phyloP scores from a whole-genome alignment of 768 basidiomycete genomes.

The Kondoa subrosea region DNA sequence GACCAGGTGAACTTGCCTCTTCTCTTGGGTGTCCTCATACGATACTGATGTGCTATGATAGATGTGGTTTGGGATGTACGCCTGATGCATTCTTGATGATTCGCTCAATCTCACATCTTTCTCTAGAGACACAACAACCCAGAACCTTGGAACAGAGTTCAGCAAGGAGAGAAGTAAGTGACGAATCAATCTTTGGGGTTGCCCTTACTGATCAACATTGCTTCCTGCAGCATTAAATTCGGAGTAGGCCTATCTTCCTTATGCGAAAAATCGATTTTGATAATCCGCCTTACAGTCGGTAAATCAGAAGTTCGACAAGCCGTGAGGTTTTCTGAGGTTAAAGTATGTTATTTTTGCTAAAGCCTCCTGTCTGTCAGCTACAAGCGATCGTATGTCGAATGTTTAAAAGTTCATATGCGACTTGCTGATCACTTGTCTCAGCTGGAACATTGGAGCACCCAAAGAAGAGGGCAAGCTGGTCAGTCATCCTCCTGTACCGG shows the following conservation, averaged over 20 bases:
- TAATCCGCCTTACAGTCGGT: neutral
- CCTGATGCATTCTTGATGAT: no score
- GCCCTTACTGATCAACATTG: no score
- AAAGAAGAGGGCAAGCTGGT: neutral
- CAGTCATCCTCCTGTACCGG: neutral
- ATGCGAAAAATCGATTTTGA: no score
- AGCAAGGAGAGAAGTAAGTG: neutral
- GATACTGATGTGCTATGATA: no score
- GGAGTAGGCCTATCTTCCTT: neutral
- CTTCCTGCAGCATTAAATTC: neutral
- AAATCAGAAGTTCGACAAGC: slow-evolving; percentile 3
- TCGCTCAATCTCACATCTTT: no score
- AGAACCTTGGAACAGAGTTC: neutral
- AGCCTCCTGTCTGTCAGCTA: no score
- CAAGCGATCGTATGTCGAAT: no score
- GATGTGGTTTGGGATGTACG: neutral
- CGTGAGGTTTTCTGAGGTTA: no score
- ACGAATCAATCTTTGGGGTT: no score
- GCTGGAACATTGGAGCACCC: neutral
- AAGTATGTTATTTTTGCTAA: no score
- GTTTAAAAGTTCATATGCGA: neutral
- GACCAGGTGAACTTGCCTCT: neutral
- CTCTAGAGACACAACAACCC: neutral
- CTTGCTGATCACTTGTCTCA: no score
- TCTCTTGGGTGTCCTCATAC: no score